These are phyloP conservation scores for Sporothrix curviconia DNA, from an alignment of 2,329 filamentous ascomycete genomes.

Conservation along the genomic window DNA sequence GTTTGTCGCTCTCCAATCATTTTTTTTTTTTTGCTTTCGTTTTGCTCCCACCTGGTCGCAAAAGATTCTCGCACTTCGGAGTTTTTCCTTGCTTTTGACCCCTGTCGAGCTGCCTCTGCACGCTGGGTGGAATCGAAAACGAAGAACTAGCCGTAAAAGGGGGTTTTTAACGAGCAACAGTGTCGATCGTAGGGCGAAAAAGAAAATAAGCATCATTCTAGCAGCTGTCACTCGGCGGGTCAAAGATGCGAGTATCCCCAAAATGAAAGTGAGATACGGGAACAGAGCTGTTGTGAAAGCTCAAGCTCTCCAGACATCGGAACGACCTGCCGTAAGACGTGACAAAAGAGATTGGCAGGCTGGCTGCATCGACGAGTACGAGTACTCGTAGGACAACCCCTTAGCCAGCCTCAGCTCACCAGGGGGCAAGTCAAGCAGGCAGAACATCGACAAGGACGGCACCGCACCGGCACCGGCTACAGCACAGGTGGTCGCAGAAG, in stretches of 20 bases:
- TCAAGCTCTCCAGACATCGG: not conserved
- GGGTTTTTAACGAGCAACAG: not conserved
- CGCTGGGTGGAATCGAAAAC: not conserved
- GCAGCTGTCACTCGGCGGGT: not conserved
- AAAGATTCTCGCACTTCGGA: not conserved
- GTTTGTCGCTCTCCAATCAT: too few relatives aligned
- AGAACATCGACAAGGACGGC: too few relatives aligned
- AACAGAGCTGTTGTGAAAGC: not conserved
- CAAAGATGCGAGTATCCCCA: too few relatives aligned
- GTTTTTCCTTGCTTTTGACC: not conserved
- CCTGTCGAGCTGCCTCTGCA: not conserved
- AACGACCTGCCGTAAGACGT: not conserved
- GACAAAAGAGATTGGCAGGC: not conserved
- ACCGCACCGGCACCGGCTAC: too few relatives aligned
- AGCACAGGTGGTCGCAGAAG: too few relatives aligned
- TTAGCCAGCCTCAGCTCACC: too few relatives aligned
- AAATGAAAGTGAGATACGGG: not conserved
- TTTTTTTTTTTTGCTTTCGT: not conserved
- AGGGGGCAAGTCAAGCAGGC: too few relatives aligned
- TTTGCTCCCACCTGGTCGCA: not conserved
- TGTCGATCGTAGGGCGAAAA: not conserved
- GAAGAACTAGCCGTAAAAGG: not conserved
- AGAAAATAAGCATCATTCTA: not conserved
- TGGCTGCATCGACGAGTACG: too few relatives aligned
- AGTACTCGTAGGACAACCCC: too few relatives aligned